Conservation (phyloP, 2,329 filamentous ascomycete genomes). For the Westerdykella sp. region DNA sequence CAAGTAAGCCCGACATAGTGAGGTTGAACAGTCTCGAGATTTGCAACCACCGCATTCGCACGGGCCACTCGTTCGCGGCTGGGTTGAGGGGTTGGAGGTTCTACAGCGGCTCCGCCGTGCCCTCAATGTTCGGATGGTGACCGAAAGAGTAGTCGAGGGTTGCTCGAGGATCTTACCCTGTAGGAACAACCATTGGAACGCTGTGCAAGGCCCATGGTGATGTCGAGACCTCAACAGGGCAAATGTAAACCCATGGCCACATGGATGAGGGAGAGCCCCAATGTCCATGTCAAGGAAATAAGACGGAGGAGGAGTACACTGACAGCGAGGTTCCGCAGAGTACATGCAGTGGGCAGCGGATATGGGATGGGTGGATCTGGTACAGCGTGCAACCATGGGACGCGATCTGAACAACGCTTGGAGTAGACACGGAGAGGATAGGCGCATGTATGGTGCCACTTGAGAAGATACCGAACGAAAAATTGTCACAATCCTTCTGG, state of each 20-base stretch:
- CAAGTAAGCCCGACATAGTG: slow-evolving; percentile 12
- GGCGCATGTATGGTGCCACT: too few species aligned
- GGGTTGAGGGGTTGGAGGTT: slow-evolving; percentile 17
- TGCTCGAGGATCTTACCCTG: slow-evolving; percentile 13
- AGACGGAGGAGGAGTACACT: slow-evolving; percentile 10
- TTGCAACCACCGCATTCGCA: slow-evolving; percentile 23
- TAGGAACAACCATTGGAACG: slow-evolving; percentile 1
- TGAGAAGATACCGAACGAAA: too few species aligned
- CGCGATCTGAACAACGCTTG: too few species aligned
- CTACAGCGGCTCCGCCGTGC: slow-evolving; percentile 25
- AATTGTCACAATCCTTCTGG: too few species aligned
- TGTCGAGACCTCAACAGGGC: neutral
- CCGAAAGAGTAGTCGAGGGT: slow-evolving; percentile 19
- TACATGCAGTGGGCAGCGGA: too few species aligned
- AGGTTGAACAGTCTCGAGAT: slow-evolving; percentile 14
- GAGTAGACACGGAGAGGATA: too few species aligned
- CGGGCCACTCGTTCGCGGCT: slow-evolving; percentile 32
- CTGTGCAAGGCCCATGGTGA: neutral
- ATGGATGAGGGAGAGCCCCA: neutral
- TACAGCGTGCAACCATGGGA: too few species aligned
- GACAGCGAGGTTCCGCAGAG: slow-evolving; percentile 5
- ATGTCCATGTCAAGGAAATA: slow-evolving; percentile 1
- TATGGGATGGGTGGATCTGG: too few species aligned
- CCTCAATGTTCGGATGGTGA: slow-evolving; percentile 14
- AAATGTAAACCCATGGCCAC: neutral